These are phyloP conservation scores for Arxiozyma slooffiae DNA, from an alignment of 1,139 yeast genomes.

Conservation along the genomic window DNA sequence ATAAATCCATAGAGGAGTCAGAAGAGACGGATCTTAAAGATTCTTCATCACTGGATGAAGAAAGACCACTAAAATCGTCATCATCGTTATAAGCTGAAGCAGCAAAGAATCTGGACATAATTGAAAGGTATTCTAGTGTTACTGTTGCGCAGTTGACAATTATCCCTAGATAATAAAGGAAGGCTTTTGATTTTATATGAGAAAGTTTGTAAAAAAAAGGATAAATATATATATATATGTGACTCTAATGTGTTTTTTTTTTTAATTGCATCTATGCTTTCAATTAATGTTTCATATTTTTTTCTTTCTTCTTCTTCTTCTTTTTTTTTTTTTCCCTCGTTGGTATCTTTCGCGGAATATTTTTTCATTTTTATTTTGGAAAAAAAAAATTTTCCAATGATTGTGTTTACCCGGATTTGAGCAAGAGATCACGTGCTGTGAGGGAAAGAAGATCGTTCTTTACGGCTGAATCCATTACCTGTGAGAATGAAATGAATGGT, in stretches of 20 bases:
- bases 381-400: background rate
- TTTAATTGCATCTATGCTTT: background rate
- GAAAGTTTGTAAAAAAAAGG: background rate
- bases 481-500: no score
- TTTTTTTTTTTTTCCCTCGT: background rate
- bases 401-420: background rate
- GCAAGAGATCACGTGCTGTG: background rate
- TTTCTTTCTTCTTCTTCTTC: background rate
- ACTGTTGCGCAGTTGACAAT: background rate
- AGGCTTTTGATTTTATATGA: no score
- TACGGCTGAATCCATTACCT: no score
- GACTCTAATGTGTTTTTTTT: no score
- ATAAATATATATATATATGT: no score
- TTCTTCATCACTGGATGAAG: slow-evolving; percentile 44
- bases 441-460: background rate
- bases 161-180: background rate
- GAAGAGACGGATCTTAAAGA: slow-evolving; percentile 41
- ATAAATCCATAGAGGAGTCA: slow-evolving; percentile 17
- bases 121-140: background rate
- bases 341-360: background rate
- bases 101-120: slow-evolving; percentile 61
- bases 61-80: slow-evolving; percentile 45
- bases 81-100: slow-evolving; percentile 45
- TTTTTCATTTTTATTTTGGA: no score
- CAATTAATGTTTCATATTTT: no score